Conservation (phyloP, 2,329 filamentous ascomycete species). For the Colletotrichum scovillei region DNA sequence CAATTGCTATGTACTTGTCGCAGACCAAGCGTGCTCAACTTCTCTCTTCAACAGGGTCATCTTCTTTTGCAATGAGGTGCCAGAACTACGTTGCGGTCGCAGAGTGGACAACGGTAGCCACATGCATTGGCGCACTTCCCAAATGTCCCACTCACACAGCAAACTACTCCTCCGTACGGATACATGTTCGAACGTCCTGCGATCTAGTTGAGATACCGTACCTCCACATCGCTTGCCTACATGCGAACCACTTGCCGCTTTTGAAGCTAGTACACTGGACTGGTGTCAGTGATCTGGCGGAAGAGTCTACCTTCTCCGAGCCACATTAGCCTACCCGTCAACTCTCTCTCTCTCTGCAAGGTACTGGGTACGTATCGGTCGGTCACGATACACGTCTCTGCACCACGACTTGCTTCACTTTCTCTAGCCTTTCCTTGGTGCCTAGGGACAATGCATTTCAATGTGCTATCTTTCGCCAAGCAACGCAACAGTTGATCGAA, state of each 20-base stretch:
- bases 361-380: conserved; percentile 15
- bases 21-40: background rate
- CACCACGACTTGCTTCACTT: background rate
- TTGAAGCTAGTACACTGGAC: conserved; percentile 15
- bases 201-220: background rate
- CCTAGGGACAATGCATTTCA: background rate
- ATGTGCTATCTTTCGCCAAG: background rate
- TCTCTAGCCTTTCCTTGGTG: background rate
- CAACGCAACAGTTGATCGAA: background rate
- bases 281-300: conserved; percentile 17
- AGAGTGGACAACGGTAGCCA: background rate
- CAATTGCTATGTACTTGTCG: background rate
- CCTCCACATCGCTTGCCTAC: conserved; percentile 5
- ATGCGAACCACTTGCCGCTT: conserved; percentile 24
- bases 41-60: background rate
- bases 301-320: conserved; percentile 26
- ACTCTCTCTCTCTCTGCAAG: conserved; percentile 23
- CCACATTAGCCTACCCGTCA: conserved; percentile 36
- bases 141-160: background rate
- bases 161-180: background rate
- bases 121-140: background rate
- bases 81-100: background rate
- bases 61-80: background rate
- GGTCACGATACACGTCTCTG: background rate
- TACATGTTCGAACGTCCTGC: background rate